These are phyloP conservation scores for Tetratostichococcus sp. DNA, from an alignment of 139 green algal species.

Conservation along the genomic window DNA sequence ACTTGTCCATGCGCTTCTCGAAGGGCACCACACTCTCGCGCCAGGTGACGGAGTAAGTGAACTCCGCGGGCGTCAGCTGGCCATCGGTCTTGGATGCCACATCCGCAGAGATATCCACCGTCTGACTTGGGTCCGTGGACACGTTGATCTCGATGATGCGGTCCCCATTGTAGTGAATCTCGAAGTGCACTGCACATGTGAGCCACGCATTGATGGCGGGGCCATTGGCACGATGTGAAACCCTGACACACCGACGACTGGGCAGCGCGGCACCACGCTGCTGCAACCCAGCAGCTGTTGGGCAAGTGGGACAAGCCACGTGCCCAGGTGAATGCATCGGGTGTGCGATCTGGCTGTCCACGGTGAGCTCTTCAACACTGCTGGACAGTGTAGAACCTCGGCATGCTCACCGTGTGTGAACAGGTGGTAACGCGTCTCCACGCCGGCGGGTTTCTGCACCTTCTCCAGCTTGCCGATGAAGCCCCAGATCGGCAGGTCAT, in stretches of 20 bases:
- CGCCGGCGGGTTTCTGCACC: slow-evolving; percentile 29
- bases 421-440: slow-evolving; percentile 50
- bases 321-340: no score
- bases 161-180: slow-evolving; percentile 78
- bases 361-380: no score
- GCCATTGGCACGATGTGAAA: no score
- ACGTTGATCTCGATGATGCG: slow-evolving; percentile 86
- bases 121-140: slow-evolving; percentile 67
- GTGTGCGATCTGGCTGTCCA: no score
- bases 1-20: slow-evolving; percentile 78
- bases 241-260: no score
- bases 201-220: no score
- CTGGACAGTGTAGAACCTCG: no score
- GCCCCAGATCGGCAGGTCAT: slow-evolving; percentile 94
- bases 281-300: no score
- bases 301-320: no score
- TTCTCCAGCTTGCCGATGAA: slow-evolving; percentile 81
- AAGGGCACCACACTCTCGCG: slow-evolving; percentile 54
- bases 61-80: slow-evolving; percentile 42
- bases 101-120: slow-evolving; percentile 67
- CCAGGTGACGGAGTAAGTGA: slow-evolving; percentile 84
- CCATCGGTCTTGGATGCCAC: neutral
- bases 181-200: slow-evolving; percentile 69
- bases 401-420: slow-evolving; percentile 82
- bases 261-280: no score